Conservation (phyloP, 257 asterid species). For the Fraxinus cuspidata region DNA sequence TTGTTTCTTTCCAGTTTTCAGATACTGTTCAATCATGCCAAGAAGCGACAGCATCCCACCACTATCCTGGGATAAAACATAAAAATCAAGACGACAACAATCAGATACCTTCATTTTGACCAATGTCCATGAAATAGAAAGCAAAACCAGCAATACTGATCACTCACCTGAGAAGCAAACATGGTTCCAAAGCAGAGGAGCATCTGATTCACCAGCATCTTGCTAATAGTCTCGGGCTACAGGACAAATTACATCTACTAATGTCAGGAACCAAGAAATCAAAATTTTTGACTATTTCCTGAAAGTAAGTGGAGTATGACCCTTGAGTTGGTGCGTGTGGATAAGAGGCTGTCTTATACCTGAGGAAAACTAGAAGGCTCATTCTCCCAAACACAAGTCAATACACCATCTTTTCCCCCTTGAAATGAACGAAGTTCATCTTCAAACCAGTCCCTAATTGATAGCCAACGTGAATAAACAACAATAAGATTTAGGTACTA, state of each 20-base stretch:
- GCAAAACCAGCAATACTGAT: conserved; percentile 26
- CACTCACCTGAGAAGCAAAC: conserved; percentile 91
- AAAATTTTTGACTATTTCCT: conserved; percentile 10
- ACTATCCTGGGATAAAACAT: conserved; percentile 77
- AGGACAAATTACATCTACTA: conserved; percentile 33
- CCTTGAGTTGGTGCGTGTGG: background rate
- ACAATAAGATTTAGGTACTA: conserved; percentile 20
- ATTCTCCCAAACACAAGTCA: conserved; percentile 93
- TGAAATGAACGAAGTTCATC: conserved; percentile 96
- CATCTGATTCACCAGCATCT: conserved; percentile 96
- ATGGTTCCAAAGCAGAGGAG: conserved; percentile 93
- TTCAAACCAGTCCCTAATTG: conserved; percentile 90
- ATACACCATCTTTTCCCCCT: conserved; percentile 94
- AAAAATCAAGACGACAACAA: conserved; percentile 32
- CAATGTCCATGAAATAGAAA: conserved; percentile 26
- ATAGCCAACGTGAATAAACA: conserved; percentile 15
- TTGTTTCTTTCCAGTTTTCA: conserved; percentile 85
- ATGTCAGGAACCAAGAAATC: conserved; percentile 29
- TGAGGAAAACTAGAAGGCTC: conserved; percentile 98
- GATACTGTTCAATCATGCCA: conserved; percentile 77
- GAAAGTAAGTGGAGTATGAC: conserved; percentile 12
- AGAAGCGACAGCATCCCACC: conserved; percentile 86
- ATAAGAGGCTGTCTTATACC: conserved; percentile 45
- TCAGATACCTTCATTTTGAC: conserved; percentile 28
- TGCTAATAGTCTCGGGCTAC: conserved; percentile 94